phyloP scores from a whole-genome alignment of 305 asterid species.

The Nicotiana rustica region DNA sequence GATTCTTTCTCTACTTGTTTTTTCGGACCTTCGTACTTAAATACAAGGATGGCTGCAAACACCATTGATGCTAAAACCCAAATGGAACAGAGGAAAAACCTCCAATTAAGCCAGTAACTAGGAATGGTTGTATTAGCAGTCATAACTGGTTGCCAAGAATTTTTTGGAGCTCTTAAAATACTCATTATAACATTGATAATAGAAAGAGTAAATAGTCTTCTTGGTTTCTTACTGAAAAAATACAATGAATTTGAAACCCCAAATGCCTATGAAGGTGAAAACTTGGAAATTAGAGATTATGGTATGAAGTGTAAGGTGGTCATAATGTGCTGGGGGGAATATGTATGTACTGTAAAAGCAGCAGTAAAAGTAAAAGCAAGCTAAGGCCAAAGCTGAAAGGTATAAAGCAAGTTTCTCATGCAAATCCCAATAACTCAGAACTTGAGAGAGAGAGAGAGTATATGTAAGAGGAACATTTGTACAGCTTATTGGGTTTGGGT shows the following conservation, averaged over 20 bases:
- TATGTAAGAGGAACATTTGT: constrained; percentile 27
- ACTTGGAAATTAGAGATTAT: neutral
- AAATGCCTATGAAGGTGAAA: neutral
- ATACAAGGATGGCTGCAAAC: constrained; percentile 69
- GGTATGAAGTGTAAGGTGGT: constrained; percentile 25
- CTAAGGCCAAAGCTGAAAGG: constrained; percentile 32
- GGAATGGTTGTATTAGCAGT: constrained; percentile 69
- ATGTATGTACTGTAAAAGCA: constrained; percentile 21
- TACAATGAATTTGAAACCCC: neutral
- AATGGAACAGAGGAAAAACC: constrained; percentile 70
- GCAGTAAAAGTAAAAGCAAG: constrained; percentile 22
- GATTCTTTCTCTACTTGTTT: constrained; percentile 39
- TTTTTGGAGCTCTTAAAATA: constrained; percentile 68
- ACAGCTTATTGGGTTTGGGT: constrained; percentile 13
- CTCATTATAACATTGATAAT: constrained; percentile 49
- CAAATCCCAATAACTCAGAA: neutral
- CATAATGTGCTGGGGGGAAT: constrained; percentile 5
- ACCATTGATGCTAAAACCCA: constrained; percentile 74
- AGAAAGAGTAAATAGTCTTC: too few species aligned
- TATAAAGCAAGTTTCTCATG: constrained; percentile 32
- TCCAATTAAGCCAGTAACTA: constrained; percentile 93
- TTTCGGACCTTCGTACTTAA: constrained; percentile 66
- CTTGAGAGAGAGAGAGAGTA: neutral
- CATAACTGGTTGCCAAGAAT: constrained; percentile 88
- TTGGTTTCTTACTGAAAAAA: too few species aligned